These are phyloP conservation scores for Mrakia gelida DNA, from an alignment of 768 basidiomycete species.

Conservation along the genomic window DNA sequence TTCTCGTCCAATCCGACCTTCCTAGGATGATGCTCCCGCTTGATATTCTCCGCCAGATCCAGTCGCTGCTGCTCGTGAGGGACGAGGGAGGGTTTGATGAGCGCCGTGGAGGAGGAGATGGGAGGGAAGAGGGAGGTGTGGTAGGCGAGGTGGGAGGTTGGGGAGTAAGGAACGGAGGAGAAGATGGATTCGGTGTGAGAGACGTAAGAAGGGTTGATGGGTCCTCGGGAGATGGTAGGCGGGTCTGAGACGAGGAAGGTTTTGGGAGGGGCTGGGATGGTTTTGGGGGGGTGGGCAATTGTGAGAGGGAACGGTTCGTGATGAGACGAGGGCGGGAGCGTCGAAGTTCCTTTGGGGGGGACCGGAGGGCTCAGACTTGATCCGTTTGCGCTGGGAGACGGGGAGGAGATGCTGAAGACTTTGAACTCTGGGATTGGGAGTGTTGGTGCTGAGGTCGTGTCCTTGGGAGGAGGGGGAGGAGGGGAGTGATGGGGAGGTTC, in stretches of 20 bases:
- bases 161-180: neutral
- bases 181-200: slow-evolving; percentile 10
- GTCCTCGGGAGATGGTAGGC: neutral
- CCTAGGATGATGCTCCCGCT: slow-evolving; percentile 16
- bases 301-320: neutral
- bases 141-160: slow-evolving; percentile 8
- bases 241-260: neutral
- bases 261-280: neutral
- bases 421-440: slow-evolving; percentile 16
- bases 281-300: neutral
- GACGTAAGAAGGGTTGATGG: neutral
- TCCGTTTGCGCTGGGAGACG: neutral
- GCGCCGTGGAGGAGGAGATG: neutral
- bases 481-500: slow-evolving; percentile 4
- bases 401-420: slow-evolving; percentile 7
- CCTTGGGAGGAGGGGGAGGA: neutral
- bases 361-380: neutral
- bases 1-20: neutral
- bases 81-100: neutral
- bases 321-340: neutral
- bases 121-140: slow-evolving; percentile 13
- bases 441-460: neutral
- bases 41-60: slow-evolving; percentile 1
- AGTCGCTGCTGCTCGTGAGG: slow-evolving; percentile 13
- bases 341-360: neutral